A percentile compares a stretch with the other conserved stretches of the same genome.
These are phyloP conservation scores for Lentinula boryana DNA, from an alignment of 768 basidiomycete genomes.

Conservation along the genomic window DNA sequence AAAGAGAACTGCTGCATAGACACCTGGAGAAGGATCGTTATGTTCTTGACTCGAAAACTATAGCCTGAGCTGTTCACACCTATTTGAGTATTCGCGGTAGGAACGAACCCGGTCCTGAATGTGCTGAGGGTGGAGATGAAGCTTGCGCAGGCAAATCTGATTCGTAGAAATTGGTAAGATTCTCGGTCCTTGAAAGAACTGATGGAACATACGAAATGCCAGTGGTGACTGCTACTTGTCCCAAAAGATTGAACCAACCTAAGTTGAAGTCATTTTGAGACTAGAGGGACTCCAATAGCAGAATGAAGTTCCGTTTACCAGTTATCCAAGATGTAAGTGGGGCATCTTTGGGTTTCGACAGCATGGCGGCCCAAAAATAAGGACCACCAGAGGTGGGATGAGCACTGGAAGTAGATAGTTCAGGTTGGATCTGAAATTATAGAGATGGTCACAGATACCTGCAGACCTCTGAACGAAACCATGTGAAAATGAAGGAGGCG, in stretches of 20 bases:
- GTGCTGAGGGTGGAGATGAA: constrained; percentile 64
- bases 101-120: constrained; percentile 52
- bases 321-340: constrained; percentile 71
- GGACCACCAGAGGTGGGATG: constrained; percentile 72
- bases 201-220: constrained; percentile 47
- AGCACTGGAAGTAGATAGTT: constrained; percentile 36
- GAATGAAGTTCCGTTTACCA: constrained; percentile 23
- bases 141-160: constrained; percentile 58
- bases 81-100: constrained; percentile 53
- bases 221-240: constrained; percentile 74
- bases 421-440: background rate
- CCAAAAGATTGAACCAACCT: constrained; percentile 71
- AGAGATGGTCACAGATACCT: constrained; percentile 28
- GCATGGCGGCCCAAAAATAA: constrained; percentile 80
- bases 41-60: background rate
- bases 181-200: background rate
- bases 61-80: constrained; percentile 27
- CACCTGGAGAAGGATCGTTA: constrained; percentile 19
- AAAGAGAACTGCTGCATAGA: constrained; percentile 64
- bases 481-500: background rate
- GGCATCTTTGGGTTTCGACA: constrained; percentile 50
- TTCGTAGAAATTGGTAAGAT: background rate
- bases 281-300: background rate
- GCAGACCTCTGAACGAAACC: constrained; percentile 34
- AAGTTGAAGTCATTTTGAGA: background rate